Evolutionary conservation across 305 asterid species (phyloP), one percentile per base, ranked within the genome.

Genomic region (Petunia hybrid): DNA sequence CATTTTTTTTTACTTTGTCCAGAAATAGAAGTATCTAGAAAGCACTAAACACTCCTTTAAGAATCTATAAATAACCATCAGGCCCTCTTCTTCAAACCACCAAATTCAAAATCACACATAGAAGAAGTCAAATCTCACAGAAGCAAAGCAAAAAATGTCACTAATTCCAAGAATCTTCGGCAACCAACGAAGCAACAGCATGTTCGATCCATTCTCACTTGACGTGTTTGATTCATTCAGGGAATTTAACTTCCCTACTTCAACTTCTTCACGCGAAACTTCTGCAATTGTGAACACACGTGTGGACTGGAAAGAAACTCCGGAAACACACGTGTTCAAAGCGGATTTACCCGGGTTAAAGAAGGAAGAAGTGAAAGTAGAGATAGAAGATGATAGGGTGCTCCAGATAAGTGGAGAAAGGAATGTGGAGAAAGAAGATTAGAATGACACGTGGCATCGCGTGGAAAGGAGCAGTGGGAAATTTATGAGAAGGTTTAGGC

Each of bases 261-360:
- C 80, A 5, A 46, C 46, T 48, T 3, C 78, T 9, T 55, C 78
- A 57, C 2, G 57, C 5, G 73, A 82, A 22, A 59, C 83, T 13
- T 55, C 80, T 35, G 41, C 85, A 48, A 66, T 76, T 39, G 84
- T 61, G 3, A 64, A 80, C 48, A 42, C 84, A 0, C 71, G 76
- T 35, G 46, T 85, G 1, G 87, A 85, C 12, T 82, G 85, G 87
- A 85, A 85, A 51, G 87, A 85, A 74, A 85, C 87, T 0, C 85
- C 85, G 1, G 63, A 70, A 0, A 81, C 85, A 1, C 85, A 85
- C 82, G 80, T 82, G 22, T 82, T 82, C 82, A 82, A 82, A 48
- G 87, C 84, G 2, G 87, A 85, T 59, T 60, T 82, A 4, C 87
- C 85, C 3, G 85, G 87, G 5, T 62, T 82, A 39, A 82, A 76